These are phyloP conservation scores for Platanus orientalis DNA, from an alignment of 164 flowering plant genomes.

Conservation along the genomic window DNA sequence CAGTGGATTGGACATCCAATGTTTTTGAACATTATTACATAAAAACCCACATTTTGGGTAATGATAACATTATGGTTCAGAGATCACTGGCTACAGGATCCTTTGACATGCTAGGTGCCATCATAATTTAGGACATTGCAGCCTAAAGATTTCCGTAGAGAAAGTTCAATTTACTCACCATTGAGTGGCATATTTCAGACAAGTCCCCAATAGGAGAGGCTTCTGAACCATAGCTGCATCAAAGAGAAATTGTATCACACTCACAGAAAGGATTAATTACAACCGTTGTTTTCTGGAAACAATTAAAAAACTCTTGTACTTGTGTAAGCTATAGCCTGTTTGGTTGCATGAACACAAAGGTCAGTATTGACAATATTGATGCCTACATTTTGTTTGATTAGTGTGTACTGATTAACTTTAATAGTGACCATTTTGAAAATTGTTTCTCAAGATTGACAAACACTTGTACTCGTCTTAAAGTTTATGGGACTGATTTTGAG, in stretches of 20 bases:
- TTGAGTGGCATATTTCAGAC: slow-evolving; percentile 69
- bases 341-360: too few relatives aligned
- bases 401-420: background rate
- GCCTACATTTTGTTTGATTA: background rate
- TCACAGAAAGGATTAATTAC: background rate
- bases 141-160: background rate
- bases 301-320: background rate
- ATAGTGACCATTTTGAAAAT: too few relatives aligned
- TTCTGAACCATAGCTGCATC: slow-evolving; percentile 75
- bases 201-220: slow-evolving; percentile 58
- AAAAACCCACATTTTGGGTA: too few relatives aligned
- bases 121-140: background rate
- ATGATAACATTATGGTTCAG: background rate
- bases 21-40: too few relatives aligned
- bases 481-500: too few relatives aligned
- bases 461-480: too few relatives aligned
- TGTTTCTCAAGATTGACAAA: too few relatives aligned
- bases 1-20: too few relatives aligned
- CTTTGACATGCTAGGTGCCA: background rate
- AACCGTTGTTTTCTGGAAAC: background rate
- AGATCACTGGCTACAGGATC: background rate
- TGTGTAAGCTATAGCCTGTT: too few relatives aligned
- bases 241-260: slow-evolving; percentile 1
- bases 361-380: too few relatives aligned
- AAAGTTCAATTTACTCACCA: slow-evolving; percentile 36